phyloP scores from a whole-genome alignment of 148 eudicot species.

The Nyssa sinensis region DNA sequence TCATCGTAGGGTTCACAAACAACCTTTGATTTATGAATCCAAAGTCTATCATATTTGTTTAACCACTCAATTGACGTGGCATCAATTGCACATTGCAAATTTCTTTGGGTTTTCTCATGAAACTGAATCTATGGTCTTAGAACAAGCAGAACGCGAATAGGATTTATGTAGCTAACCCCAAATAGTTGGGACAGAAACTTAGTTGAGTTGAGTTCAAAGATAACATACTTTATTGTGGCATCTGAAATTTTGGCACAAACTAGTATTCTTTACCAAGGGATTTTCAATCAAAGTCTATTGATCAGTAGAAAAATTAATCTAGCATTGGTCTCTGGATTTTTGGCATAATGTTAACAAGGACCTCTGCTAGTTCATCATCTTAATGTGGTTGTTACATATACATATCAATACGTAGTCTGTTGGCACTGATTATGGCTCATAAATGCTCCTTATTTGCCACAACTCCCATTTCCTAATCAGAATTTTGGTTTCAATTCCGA shows the following conservation, averaged over 20 bases:
- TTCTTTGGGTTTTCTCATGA: background rate
- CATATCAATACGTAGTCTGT: background rate
- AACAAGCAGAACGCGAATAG: too few relatives aligned
- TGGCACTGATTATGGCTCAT: constrained; percentile 1
- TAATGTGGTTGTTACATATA: background rate
- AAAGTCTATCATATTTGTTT: too few relatives aligned
- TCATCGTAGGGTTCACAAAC: too few relatives aligned
- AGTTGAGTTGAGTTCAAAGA: too few relatives aligned
- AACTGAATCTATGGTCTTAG: too few relatives aligned
- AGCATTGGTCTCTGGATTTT: background rate
- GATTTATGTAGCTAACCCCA: too few relatives aligned
- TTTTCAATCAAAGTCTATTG: background rate
- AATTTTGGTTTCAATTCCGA: background rate
- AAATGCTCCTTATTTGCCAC: constrained; percentile 1
- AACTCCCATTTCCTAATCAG: background rate
- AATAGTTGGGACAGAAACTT: too few relatives aligned
- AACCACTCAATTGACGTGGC: too few relatives aligned
- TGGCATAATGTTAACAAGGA: background rate
- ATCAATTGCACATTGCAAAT: background rate
- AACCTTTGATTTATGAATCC: too few relatives aligned
- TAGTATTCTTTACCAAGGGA: background rate
- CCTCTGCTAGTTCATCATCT: background rate
- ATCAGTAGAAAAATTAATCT: background rate
- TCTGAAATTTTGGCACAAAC: background rate
- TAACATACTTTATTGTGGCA: background rate